These are phyloP conservation scores for Cyberlindnera misumaiensis DNA, from an alignment of 805 yeast species.

Conservation along the genomic window DNA sequence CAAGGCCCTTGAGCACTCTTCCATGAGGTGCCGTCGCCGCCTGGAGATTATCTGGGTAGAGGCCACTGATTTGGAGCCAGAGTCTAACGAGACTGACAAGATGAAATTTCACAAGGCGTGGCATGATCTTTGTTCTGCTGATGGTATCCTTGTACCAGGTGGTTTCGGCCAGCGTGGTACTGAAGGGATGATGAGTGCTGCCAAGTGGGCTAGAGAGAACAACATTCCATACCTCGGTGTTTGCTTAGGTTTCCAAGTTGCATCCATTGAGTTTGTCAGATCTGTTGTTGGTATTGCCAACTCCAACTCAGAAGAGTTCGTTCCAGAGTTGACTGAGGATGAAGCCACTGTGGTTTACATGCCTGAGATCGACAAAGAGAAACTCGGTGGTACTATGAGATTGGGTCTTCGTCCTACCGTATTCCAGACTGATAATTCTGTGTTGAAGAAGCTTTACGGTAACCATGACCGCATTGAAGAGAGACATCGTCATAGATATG, in stretches of 20 bases:
- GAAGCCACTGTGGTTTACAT: constrained; percentile 83
- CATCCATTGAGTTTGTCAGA: constrained; percentile 90
- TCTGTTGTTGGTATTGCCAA: constrained; percentile 60
- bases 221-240: constrained; percentile 93
- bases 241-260: constrained; percentile 95
- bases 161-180: constrained; percentile 97
- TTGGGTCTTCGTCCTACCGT: constrained; percentile 88
- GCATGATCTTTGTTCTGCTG: constrained; percentile 88
- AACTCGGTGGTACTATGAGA: constrained; percentile 99
- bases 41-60: constrained; percentile 95
- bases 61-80: constrained; percentile 81
- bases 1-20: constrained; percentile 90
- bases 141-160: constrained; percentile 97
- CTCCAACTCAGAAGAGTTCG: constrained; percentile 81
- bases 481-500: constrained; percentile 98
- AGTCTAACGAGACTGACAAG: constrained; percentile 54
- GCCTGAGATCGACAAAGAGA: constrained; percentile 97
- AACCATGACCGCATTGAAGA: constrained; percentile 63
- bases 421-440: constrained; percentile 65
- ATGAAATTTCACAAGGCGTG: constrained; percentile 89
- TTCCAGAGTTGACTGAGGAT: constrained; percentile 51
- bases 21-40: constrained; percentile 81
- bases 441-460: constrained; percentile 74
- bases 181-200: constrained; percentile 97
- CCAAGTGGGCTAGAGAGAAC: constrained; percentile 97